Evolutionary conservation across 495 filamentous ascomycete species (phyloP).

Genomic region (Gamarada debralockiae): DNA sequence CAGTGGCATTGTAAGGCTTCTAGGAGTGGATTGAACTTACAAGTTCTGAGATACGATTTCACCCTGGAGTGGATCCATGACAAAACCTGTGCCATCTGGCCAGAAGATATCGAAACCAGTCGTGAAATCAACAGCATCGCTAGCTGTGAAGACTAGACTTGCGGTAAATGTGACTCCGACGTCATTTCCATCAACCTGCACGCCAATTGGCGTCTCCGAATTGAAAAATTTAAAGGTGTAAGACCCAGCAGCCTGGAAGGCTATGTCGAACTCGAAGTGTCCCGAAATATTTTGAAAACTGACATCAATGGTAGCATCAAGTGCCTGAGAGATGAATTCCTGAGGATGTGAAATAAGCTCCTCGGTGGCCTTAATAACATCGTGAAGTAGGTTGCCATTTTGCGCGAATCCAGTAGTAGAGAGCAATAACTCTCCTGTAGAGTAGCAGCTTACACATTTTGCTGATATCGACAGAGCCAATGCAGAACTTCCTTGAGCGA

Average conservation of each 20-base stretch:
- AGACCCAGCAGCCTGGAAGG: background rate
- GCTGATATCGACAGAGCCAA: conserved; percentile 5
- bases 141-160: background rate
- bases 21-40: background rate
- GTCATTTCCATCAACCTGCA: background rate
- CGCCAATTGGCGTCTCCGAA: background rate
- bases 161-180: conserved; percentile 1
- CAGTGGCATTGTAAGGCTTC: background rate
- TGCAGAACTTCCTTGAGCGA: too few relatives aligned
- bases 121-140: background rate
- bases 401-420: background rate
- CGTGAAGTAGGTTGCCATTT: background rate
- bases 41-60: conserved; percentile 2
- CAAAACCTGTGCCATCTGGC: conserved; percentile 2
- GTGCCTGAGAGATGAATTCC: background rate
- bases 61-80: background rate
- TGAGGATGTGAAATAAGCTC: background rate
- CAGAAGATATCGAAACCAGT: conserved; percentile 3
- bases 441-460: conserved; percentile 1
- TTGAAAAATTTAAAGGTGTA: background rate
- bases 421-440: background rate
- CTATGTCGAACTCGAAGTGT: background rate
- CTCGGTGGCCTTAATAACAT: background rate
- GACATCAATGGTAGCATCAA: background rate
- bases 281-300: background rate